Percentiles rank a stretch among this genome's conserved stretches.
These are phyloP conservation scores for Amanita subjunquillea DNA, from an alignment of 768 basidiomycete genomes.

Conservation along the genomic window DNA sequence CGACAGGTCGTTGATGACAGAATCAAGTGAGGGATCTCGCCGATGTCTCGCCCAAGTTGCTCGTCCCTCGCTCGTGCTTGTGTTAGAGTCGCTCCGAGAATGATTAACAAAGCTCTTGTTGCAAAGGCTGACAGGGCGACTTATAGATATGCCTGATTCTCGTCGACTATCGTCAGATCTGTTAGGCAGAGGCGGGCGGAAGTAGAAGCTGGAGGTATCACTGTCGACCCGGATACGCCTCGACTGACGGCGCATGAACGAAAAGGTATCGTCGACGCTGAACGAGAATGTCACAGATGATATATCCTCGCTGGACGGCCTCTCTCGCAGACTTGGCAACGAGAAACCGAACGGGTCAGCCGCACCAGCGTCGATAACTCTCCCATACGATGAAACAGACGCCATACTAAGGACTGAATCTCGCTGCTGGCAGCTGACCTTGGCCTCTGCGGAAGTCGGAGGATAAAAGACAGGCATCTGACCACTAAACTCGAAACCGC, in stretches of 20 bases:
- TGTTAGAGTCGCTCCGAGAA: conserved; percentile 46
- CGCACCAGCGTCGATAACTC: conserved; percentile 49
- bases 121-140: conserved; percentile 63
- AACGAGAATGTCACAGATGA: conserved; percentile 40
- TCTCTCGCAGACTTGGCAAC: conserved; percentile 37
- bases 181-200: conserved; percentile 30
- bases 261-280: conserved; percentile 67
- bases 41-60: conserved; percentile 51
- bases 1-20: conserved; percentile 55
- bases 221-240: conserved; percentile 54
- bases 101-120: conserved; percentile 42
- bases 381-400: conserved; percentile 72
- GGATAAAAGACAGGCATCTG: conserved; percentile 57
- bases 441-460: conserved; percentile 27
- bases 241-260: conserved; percentile 35
- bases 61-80: conserved; percentile 45
- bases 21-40: conserved; percentile 52
- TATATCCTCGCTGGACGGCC: conserved; percentile 51
- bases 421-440: conserved; percentile 30
- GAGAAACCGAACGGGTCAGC: conserved; percentile 71
- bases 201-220: conserved; percentile 73
- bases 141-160: conserved; percentile 51
- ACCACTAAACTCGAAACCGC: conserved; percentile 65
- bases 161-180: conserved; percentile 29
- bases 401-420: conserved; percentile 67